These are phyloP conservation scores for Gypsophila paniculata DNA, from an alignment of 179 eudicot species.

Conservation along the genomic window DNA sequence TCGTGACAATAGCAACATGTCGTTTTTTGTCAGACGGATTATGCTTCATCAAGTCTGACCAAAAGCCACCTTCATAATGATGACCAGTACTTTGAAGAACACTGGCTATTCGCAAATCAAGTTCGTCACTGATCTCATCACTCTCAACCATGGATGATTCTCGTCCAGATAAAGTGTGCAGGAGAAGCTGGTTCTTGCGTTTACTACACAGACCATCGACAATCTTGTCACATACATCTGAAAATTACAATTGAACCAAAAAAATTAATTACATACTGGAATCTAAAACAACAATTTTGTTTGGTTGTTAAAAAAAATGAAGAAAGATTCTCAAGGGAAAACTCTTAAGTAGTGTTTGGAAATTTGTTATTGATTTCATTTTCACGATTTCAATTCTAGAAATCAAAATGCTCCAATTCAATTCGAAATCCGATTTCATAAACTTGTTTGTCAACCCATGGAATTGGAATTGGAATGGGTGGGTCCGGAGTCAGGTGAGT, in stretches of 20 bases:
- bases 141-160: conserved; percentile 62
- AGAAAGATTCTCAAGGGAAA: neutral
- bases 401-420: too few relatives aligned
- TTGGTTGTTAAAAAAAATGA: neutral
- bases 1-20: conserved; percentile 95
- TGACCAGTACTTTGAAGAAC: conserved; percentile 96
- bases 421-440: too few relatives aligned
- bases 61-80: conserved; percentile 80
- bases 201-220: conserved; percentile 79
- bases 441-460: too few relatives aligned
- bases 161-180: conserved; percentile 53
- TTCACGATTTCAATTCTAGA: too few relatives aligned
- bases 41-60: conserved; percentile 54
- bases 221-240: conserved; percentile 86
- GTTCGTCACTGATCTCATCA: conserved; percentile 59
- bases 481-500: too few relatives aligned
- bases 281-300: neutral
- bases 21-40: conserved; percentile 51
- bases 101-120: conserved; percentile 90
- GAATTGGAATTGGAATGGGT: too few relatives aligned
- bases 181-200: conserved; percentile 58
- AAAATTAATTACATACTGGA: neutral
- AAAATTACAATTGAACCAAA: conserved; percentile 14
- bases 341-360: too few relatives aligned
- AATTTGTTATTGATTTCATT: too few relatives aligned